A percentile compares a stretch with the other conserved stretches of the same genome.
Conservation (phyloP, 2,329 filamentous ascomycete genomes). For the Alternaria metachromatica region DNA sequence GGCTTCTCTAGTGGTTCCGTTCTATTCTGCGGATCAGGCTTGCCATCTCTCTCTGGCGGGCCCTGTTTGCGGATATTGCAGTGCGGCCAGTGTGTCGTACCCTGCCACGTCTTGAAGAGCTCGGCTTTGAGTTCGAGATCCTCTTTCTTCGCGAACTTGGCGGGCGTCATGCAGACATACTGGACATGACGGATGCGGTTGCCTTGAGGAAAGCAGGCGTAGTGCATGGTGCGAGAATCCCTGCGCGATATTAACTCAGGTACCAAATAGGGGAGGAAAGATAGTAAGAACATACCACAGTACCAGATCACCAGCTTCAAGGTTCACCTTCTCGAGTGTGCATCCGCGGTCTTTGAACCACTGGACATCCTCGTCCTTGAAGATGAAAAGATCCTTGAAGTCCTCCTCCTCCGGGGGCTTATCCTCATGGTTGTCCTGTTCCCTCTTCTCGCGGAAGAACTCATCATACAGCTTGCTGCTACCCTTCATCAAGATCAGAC, state of each 20-base stretch:
- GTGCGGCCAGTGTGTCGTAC: constrained; percentile 34
- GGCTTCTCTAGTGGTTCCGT: constrained; percentile 29
- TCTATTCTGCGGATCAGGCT: constrained; percentile 17
- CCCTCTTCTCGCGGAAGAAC: constrained; percentile 48
- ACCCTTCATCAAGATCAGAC: constrained; percentile 55
- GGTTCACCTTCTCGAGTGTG: constrained; percentile 49
- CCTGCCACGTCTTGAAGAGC: constrained; percentile 22
- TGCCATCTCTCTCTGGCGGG: constrained; percentile 13
- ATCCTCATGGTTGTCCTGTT: constrained; percentile 19
- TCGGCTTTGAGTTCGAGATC: constrained; percentile 25
- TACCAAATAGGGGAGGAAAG: constrained; percentile 51
- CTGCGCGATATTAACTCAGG: constrained; percentile 24
- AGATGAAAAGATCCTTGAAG: constrained; percentile 53
- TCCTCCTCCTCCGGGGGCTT: constrained; percentile 24
- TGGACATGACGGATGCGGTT: constrained; percentile 24
- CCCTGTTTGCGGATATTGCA: constrained; percentile 27
- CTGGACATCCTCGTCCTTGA: constrained; percentile 52
- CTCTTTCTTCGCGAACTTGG: constrained; percentile 17
- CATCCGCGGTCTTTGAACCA: constrained; percentile 53
- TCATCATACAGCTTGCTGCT: constrained; percentile 52
- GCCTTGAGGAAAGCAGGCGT: constrained; percentile 19
- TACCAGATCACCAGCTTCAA: constrained; percentile 52
- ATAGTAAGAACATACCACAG: neutral
- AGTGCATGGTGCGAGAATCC: constrained; percentile 53
- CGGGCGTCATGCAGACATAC: constrained; percentile 33